phyloP scores from a whole-genome alignment of 768 basidiomycete species.

The Bullera alba region DNA sequence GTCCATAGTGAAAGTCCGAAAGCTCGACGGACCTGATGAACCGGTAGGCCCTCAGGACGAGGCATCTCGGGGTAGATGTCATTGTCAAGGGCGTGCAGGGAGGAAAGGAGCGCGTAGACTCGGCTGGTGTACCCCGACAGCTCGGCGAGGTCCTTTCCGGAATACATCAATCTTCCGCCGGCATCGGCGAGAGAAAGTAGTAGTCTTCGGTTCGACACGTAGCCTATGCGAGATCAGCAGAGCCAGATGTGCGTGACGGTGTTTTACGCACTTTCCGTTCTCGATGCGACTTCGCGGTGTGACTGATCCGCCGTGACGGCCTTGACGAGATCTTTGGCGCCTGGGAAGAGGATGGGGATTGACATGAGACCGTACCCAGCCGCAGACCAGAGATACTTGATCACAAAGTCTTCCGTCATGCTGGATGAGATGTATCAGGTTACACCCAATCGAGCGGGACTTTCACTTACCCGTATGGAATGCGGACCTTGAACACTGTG shows the following conservation, averaged over 20 bases:
- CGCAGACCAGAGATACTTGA: slow-evolving; percentile 94
- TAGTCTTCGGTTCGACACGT: slow-evolving; percentile 86
- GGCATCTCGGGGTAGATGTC: slow-evolving; percentile 48
- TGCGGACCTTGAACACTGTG: slow-evolving; percentile 71
- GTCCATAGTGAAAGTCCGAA: not conserved
- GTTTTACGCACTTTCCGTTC: slow-evolving; percentile 36
- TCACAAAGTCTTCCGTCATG: slow-evolving; percentile 94
- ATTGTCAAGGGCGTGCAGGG: slow-evolving; percentile 63
- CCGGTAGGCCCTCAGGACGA: slow-evolving; percentile 47
- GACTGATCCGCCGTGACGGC: not conserved
- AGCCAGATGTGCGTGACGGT: not conserved
- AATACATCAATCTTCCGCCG: slow-evolving; percentile 91
- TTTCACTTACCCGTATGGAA: slow-evolving; percentile 22
- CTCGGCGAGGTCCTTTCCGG: slow-evolving; percentile 89
- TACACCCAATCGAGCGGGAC: not conserved
- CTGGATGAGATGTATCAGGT: slow-evolving; percentile 64
- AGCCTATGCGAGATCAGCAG: slow-evolving; percentile 51
- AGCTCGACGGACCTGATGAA: slow-evolving; percentile 33
- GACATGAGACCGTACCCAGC: slow-evolving; percentile 86
- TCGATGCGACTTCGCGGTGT: slow-evolving; percentile 28
- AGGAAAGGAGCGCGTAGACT: slow-evolving; percentile 78
- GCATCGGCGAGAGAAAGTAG: slow-evolving; percentile 93
- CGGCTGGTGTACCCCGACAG: slow-evolving; percentile 89
- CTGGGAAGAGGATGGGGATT: slow-evolving; percentile 72
- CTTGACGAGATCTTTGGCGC: slow-evolving; percentile 4